Conservation (phyloP, 31 red algal genomes). For the Odonthalia washingtoniensis region DNA sequence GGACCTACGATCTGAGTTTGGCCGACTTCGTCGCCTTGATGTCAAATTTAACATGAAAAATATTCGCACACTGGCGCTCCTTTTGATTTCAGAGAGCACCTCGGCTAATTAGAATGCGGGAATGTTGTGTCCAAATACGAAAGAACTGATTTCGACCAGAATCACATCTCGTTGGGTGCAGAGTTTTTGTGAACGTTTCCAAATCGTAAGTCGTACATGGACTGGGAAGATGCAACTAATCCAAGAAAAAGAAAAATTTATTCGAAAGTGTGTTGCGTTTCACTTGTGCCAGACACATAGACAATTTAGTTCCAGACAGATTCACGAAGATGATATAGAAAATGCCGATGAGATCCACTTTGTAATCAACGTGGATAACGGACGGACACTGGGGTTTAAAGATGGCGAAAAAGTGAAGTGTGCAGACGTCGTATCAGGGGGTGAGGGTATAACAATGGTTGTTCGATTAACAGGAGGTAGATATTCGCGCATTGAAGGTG, state of each 20-base stretch:
- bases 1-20: slow-evolving; percentile 4
- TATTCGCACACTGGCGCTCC: not conserved
- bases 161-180: not conserved
- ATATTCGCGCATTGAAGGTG: not conserved
- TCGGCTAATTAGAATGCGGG: not conserved
- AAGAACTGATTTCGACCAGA: not conserved
- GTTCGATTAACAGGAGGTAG: not conserved
- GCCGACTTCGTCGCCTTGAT: not conserved
- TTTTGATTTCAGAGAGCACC: not conserved
- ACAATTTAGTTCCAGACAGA: not conserved
- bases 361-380: slow-evolving; percentile 19
- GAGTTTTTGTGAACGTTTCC: slow-evolving; percentile 4
- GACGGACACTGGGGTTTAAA: slow-evolving; percentile 8
- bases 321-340: too few species aligned
- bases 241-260: not conserved
- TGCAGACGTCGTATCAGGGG: too few species aligned
- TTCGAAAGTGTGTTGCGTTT: not conserved
- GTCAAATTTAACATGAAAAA: slow-evolving; percentile 21
- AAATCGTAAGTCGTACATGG: not conserved
- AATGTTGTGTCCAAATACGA: not conserved
- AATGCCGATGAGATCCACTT: slow-evolving; percentile 34
- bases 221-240: not conserved
- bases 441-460: slow-evolving; percentile 21
- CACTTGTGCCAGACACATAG: not conserved
- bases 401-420: slow-evolving; percentile 1